These are phyloP conservation scores for Pythium coloratum DNA, from an alignment of 352 stramenopile genomes.

Conservation along the genomic window DNA sequence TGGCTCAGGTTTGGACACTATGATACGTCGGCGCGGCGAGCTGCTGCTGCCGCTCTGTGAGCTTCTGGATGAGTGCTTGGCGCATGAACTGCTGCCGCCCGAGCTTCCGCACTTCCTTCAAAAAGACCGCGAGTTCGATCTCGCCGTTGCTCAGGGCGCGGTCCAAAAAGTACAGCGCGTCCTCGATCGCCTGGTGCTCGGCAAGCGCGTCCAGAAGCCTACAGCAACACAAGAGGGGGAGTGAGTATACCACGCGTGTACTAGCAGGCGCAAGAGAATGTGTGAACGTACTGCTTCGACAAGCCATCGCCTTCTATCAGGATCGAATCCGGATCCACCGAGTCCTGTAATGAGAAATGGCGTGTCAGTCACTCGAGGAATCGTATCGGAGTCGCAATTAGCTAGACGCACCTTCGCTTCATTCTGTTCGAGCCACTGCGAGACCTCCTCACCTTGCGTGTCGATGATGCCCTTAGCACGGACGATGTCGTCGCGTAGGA, in stretches of 20 bases:
- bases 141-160: conserved; percentile 84
- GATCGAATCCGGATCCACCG: conserved; percentile 77
- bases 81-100: conserved; percentile 91
- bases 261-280: background rate
- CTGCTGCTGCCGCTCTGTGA: conserved; percentile 77
- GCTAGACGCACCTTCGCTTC: conserved; percentile 52
- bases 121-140: conserved; percentile 80
- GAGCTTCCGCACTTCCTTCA: conserved; percentile 91
- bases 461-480: conserved; percentile 54
- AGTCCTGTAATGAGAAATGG: conserved; percentile 35
- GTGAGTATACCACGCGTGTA: background rate
- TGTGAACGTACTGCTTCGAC: conserved; percentile 76
- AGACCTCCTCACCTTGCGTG: conserved; percentile 58
- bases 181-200: conserved; percentile 88
- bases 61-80: conserved; percentile 86
- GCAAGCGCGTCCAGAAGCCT: conserved; percentile 80
- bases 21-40: conserved; percentile 55
- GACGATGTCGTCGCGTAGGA: conserved; percentile 65
- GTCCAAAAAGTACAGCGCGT: conserved; percentile 92
- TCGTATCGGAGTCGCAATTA: background rate
- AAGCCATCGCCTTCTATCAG: conserved; percentile 73
- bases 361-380: background rate
- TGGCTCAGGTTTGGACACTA: conserved; percentile 29
- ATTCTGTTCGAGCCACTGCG: conserved; percentile 71
- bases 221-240: background rate